phyloP scores from a whole-genome alignment of 306 rosid species.

The Datisca glomerata region DNA sequence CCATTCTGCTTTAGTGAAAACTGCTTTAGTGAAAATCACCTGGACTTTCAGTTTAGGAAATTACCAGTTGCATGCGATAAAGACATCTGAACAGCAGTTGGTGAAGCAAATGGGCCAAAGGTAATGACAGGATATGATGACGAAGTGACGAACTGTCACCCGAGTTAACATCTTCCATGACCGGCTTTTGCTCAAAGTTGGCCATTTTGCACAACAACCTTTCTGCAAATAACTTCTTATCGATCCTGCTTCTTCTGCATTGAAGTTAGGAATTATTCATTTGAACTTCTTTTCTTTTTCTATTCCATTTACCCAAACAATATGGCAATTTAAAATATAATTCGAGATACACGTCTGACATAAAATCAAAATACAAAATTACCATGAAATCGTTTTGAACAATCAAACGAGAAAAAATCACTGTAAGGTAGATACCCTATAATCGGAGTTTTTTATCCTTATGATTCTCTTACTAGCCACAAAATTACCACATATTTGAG shows the following conservation, averaged over 20 bases:
- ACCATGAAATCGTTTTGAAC: no score
- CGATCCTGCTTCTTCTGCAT: slow-evolving; percentile 34
- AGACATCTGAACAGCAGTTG: slow-evolving; percentile 53
- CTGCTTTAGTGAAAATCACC: no score
- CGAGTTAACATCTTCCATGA: slow-evolving; percentile 23
- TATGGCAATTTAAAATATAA: not conserved
- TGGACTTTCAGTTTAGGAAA: slow-evolving; percentile 10
- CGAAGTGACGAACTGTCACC: slow-evolving; percentile 52
- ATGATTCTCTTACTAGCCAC: no score
- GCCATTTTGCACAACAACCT: slow-evolving; percentile 40
- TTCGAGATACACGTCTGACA: no score
- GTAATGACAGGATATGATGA: slow-evolving; percentile 72
- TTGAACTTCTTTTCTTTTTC: not conserved
- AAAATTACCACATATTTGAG: no score
- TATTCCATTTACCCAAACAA: not conserved
- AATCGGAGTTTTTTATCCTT: no score
- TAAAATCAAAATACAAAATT: no score
- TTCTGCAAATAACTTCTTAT: slow-evolving; percentile 20
- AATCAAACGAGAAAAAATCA: no score
- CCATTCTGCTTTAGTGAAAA: no score
- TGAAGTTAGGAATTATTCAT: not conserved
- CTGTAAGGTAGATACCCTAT: no score
- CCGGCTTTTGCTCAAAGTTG: slow-evolving; percentile 17
- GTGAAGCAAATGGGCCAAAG: slow-evolving; percentile 86
- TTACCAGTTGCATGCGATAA: slow-evolving; percentile 81